Evolutionary conservation across 768 basidiomycete species (phyloP), one percentile per base, ranked within the genome.

Genomic region (Suillus occidentalis): DNA sequence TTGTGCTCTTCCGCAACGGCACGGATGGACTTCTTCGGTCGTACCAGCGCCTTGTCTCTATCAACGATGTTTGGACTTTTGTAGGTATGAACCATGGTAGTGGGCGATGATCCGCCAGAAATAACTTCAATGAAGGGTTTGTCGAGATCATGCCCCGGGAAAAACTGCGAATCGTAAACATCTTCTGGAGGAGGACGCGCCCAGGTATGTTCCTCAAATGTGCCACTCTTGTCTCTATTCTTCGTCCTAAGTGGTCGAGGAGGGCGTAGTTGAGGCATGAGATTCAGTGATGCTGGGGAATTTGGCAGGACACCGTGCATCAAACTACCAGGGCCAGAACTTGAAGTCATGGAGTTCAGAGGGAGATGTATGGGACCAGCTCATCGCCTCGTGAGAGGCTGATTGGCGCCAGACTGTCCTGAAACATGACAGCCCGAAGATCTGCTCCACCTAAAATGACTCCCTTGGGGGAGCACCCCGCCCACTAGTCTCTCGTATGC

Each of bases 131-230:
- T 91, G 68, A 98, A 89, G 2, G 95, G 95, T 73, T 95, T 92
- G 76, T 99, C 97, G 58, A 99, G 86, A 72, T 98, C 95, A 73
- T 97, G 93, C 67, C 91, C 89, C 0, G 96, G 96, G 84, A 99
- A 99, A 81, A 94, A 98, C 66, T 91, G 34, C 34, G 34, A 8
- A 36, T 98, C 91, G 73, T 95, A 94, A 52, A 99, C 91, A 69
- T 92, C 91, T 77, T 99, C 97, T 0, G 95, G 87, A 56, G 89
- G 87, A 31, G 96, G 95, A 70, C 90, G 88, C 47, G 92, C 91
- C 95, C 94, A 97, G 25, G 90, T 89, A 63, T 85, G 83, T 69
- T 87, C 89, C 18, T 84, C 86, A 67, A 92, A 90, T 6, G 87
- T 87, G 69, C 83, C 89, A 55, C 79, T 69, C 67, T 70, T 68